These are phyloP conservation scores for Verticillium tricorpus DNA, from an alignment of 2,329 filamentous ascomycete species.

Conservation along the genomic window DNA sequence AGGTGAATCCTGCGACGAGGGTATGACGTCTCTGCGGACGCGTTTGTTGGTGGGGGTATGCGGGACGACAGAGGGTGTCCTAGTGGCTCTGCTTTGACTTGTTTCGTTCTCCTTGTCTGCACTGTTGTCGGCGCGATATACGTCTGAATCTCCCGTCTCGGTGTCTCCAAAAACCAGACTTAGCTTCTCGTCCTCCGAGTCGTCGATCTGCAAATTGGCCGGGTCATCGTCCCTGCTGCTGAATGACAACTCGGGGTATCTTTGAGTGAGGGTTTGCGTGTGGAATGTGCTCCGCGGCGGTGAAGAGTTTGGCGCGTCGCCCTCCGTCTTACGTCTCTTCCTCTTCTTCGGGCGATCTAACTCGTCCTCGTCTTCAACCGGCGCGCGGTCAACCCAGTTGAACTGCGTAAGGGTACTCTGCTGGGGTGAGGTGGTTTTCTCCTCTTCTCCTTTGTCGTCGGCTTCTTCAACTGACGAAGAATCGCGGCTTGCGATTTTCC, in stretches of 20 bases:
- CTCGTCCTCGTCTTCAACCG: conserved; percentile 20
- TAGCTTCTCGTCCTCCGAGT: conserved; percentile 32
- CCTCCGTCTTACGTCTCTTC: conserved; percentile 22
- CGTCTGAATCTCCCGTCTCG: conserved; percentile 33
- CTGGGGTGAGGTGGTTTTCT: conserved; percentile 4
- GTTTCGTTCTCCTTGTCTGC: conserved; percentile 12
- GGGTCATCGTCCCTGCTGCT: conserved; percentile 6
- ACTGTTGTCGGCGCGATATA: background rate
- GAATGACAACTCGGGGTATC: conserved; percentile 13
- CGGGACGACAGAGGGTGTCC: conserved; percentile 27
- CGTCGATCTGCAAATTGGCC: conserved; percentile 20
- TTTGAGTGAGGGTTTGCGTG: conserved; percentile 38
- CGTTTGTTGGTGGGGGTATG: conserved; percentile 33
- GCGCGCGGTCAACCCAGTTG: conserved; percentile 26
- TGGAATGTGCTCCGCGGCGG: conserved; percentile 19
- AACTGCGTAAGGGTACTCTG: conserved; percentile 41
- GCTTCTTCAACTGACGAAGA: background rate
- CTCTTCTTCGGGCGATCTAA: background rate
- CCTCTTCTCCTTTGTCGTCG: background rate
- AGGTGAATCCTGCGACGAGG: conserved; percentile 40
- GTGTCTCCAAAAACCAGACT: conserved; percentile 2
- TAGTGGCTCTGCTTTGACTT: conserved; percentile 18
- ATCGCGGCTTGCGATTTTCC: background rate
- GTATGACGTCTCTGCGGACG: conserved; percentile 31
- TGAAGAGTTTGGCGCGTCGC: conserved; percentile 24